Conservation (phyloP, 805 yeast species). For the Saturnispora sekii region DNA sequence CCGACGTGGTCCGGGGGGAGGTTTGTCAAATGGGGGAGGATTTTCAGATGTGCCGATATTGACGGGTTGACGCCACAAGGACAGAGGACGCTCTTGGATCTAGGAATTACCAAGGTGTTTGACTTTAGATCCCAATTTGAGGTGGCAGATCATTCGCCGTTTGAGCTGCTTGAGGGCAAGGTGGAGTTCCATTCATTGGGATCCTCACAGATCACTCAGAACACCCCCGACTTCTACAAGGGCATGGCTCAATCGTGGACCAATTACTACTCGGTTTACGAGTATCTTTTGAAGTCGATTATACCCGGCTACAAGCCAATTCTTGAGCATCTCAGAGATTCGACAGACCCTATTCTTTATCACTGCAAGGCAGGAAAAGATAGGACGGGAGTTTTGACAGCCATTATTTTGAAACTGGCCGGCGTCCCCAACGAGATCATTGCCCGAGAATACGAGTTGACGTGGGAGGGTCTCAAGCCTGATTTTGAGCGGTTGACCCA, state of each 20-base stretch:
- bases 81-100: slow-evolving; percentile 26
- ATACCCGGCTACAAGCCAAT: slow-evolving; percentile 37
- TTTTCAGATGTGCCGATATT: slow-evolving; percentile 59
- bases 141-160: slow-evolving; percentile 32
- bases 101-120: slow-evolving; percentile 47
- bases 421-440: slow-evolving; percentile 61
- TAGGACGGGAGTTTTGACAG: slow-evolving; percentile 67
- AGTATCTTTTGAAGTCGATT: slow-evolving; percentile 45
- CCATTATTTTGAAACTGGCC: slow-evolving; percentile 51
- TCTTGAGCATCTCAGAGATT: slow-evolving; percentile 47
- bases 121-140: slow-evolving; percentile 63
- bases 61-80: slow-evolving; percentile 45
- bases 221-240: background rate
- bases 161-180: background rate
- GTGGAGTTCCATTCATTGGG: background rate
- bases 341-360: slow-evolving; percentile 45
- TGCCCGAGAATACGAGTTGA: slow-evolving; percentile 69
- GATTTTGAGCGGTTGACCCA: slow-evolving; percentile 31
- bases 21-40: slow-evolving; percentile 41
- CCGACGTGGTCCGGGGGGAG: slow-evolving; percentile 18
- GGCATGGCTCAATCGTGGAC: slow-evolving; percentile 47
- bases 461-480: slow-evolving; percentile 52
- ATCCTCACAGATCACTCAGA: background rate
- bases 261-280: slow-evolving; percentile 56
- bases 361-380: slow-evolving; percentile 88